Evolutionary conservation across 2,329 filamentous ascomycete genomes (phyloP).

Genomic region (Pestalotiopsis sp.): DNA sequence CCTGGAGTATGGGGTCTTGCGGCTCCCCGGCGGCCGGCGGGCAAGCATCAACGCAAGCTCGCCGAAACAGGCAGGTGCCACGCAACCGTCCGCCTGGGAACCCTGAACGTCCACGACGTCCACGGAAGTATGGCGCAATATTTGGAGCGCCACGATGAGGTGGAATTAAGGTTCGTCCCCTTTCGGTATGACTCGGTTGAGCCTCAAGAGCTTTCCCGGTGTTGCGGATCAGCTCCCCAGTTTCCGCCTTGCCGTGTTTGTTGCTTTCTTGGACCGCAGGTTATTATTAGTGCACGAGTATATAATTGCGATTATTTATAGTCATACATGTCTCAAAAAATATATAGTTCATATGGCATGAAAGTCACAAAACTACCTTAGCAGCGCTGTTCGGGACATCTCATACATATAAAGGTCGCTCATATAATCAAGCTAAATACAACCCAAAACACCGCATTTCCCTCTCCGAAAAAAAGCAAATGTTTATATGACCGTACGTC

Average conservation of each 20-base stretch:
- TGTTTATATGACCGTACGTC: constrained; percentile 10
- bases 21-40: neutral
- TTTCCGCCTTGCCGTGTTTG: neutral
- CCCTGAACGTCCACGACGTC: neutral
- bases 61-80: constrained; percentile 10
- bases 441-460: constrained; percentile 23
- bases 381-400: neutral
- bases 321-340: neutral
- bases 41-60: neutral
- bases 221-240: neutral
- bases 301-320: neutral
- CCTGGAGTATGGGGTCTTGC: neutral
- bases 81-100: neutral
- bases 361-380: neutral
- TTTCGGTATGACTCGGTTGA: neutral
- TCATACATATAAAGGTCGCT: constrained; percentile 1
- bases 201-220: neutral
- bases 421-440: constrained; percentile 16
- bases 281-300: neutral
- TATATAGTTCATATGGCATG: neutral
- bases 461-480: constrained; percentile 7
- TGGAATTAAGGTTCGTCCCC: constrained; percentile 2
- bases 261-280: neutral
- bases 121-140: neutral
- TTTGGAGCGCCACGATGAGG: neutral